phyloP scores from a whole-genome alignment of 805 yeast genomes.

The Metschnikowia cerradonensis region DNA sequence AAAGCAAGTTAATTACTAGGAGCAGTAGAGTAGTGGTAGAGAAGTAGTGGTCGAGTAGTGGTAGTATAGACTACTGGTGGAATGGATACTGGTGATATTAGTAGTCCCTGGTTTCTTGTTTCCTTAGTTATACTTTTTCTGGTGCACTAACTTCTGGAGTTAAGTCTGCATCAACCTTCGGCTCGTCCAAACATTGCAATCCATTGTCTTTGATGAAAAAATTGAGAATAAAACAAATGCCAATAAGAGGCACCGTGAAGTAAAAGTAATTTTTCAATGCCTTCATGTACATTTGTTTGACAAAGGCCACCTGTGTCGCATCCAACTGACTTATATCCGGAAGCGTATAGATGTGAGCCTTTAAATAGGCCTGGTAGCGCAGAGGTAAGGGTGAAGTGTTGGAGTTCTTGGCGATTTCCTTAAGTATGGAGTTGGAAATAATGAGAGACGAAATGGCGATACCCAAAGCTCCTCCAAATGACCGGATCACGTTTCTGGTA shows the following conservation, averaged over 20 bases:
- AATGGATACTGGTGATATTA: no score
- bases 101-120: no score
- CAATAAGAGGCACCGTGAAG: constrained; percentile 33
- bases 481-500: constrained; percentile 51
- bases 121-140: no score
- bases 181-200: constrained; percentile 31
- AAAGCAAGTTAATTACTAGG: no score
- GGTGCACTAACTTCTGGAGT: no score
- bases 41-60: no score
- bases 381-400: constrained; percentile 1
- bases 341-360: constrained; percentile 27
- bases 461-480: constrained; percentile 62
- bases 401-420: constrained; percentile 16
- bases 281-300: constrained; percentile 24
- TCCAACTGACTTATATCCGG: constrained; percentile 23
- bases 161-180: not conserved
- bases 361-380: constrained; percentile 21
- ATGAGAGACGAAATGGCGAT: constrained; percentile 44
- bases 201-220: constrained; percentile 39
- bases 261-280: constrained; percentile 30
- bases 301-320: constrained; percentile 17
- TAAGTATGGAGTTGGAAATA: constrained; percentile 32
- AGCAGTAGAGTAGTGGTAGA: no score
- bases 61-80: no score
- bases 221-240: constrained; percentile 27